phyloP scores from a whole-genome alignment of 768 basidiomycete genomes.

The Mycena rosella region DNA sequence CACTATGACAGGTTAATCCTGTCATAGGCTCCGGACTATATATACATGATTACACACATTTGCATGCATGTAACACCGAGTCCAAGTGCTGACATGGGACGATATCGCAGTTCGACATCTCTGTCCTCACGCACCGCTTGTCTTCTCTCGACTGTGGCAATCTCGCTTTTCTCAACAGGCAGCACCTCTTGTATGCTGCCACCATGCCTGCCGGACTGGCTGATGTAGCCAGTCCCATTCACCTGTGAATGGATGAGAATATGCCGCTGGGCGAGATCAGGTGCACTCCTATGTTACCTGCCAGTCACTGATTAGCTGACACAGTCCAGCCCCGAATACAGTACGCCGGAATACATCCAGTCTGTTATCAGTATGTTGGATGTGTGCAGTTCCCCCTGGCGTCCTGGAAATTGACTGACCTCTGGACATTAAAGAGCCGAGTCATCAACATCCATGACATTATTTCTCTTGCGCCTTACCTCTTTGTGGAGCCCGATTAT shows the following conservation, averaged over 20 bases:
- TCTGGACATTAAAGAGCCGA: conserved; percentile 65
- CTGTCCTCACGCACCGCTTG: conserved; percentile 83
- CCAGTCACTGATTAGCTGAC: conserved; percentile 1
- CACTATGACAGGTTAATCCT: no score
- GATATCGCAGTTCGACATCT: conserved; percentile 75
- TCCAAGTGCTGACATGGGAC: background rate
- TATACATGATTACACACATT: no score
- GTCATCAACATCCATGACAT: conserved; percentile 80
- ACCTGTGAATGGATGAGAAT: conserved; percentile 53
- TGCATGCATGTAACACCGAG: no score
- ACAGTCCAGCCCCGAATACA: conserved; percentile 55
- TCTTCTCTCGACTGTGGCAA: conserved; percentile 85
- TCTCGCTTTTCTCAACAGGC: conserved; percentile 90
- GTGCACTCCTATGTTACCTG: conserved; percentile 48
- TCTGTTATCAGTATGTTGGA: conserved; percentile 73
- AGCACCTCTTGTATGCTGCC: conserved; percentile 75
- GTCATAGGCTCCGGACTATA: no score
- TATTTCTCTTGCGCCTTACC: conserved; percentile 74
- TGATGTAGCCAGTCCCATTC: conserved; percentile 67
- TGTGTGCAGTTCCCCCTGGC: conserved; percentile 49
- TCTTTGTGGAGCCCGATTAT: conserved; percentile 82
- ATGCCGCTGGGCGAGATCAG: conserved; percentile 70
- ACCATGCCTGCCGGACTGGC: conserved; percentile 63
- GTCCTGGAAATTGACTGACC: background rate
- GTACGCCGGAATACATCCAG: conserved; percentile 70